phyloP scores from a whole-genome alignment of 2,329 filamentous ascomycete genomes.

The Phyllosticta citribraziliensis region DNA sequence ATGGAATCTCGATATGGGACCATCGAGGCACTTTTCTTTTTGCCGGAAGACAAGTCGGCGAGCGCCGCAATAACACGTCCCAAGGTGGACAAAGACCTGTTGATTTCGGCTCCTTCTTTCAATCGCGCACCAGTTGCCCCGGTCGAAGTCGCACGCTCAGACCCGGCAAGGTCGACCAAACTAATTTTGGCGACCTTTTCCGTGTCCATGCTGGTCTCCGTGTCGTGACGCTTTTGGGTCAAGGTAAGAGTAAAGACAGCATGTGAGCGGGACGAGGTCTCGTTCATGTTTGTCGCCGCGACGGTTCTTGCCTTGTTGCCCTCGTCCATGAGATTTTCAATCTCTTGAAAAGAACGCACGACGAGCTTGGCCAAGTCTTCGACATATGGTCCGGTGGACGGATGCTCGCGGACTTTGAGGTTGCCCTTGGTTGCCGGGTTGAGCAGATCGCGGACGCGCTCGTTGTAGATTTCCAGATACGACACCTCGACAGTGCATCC shows the following conservation, averaged over 20 bases:
- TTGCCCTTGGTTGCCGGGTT: constrained; percentile 95
- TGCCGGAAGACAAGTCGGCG: constrained; percentile 78
- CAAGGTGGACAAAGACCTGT: constrained; percentile 87
- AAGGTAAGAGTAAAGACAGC: constrained; percentile 95
- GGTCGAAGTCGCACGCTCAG: constrained; percentile 92
- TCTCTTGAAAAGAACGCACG: constrained; percentile 86
- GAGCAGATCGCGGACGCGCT: constrained; percentile 86
- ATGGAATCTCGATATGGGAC: constrained; percentile 97
- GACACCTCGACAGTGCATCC: constrained; percentile 95
- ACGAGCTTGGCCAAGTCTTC: constrained; percentile 94
- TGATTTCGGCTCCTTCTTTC: constrained; percentile 98
- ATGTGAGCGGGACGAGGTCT: constrained; percentile 95
- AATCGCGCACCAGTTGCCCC: constrained; percentile 89
- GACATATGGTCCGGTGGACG: constrained; percentile 93
- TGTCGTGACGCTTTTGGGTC: constrained; percentile 84
- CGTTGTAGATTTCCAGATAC: constrained; percentile 98
- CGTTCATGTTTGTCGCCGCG: constrained; percentile 99
- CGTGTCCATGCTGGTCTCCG: constrained; percentile 90
- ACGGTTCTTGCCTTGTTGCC: constrained; percentile 98
- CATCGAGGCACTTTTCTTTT: constrained; percentile 68
- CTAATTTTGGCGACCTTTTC: constrained; percentile 98
- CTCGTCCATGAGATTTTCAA: constrained; percentile 97
- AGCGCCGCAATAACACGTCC: constrained; percentile 95
- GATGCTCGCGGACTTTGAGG: constrained; percentile 93
- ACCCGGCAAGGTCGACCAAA: constrained; percentile 94